Conservation (phyloP, 1,139 yeast species). For the Hemisphaericaspora xylanilytica region DNA sequence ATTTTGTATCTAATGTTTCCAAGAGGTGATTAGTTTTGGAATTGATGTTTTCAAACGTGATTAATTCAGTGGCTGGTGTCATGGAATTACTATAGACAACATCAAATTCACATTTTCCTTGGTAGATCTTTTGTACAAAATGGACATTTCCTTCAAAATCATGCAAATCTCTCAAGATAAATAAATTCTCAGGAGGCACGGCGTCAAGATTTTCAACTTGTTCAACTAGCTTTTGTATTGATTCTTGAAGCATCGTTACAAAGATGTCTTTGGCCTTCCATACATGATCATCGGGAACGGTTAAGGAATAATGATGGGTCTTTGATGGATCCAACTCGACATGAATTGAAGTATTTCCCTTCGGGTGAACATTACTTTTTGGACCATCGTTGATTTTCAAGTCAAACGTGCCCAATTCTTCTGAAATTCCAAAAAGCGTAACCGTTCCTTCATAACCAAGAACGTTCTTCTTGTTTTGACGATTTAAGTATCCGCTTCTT, state of each 20-base stretch:
- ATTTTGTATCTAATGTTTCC: constrained; percentile 51
- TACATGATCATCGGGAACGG: constrained; percentile 66
- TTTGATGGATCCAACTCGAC: constrained; percentile 50
- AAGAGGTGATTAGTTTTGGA: constrained; percentile 36
- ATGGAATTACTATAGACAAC: constrained; percentile 53
- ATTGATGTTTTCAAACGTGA: constrained; percentile 43
- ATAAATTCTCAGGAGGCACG: constrained; percentile 50
- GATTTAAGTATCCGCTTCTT: constrained; percentile 32
- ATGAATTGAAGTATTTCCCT: constrained; percentile 24
- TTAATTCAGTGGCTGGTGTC: constrained; percentile 38
- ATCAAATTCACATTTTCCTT: constrained; percentile 77
- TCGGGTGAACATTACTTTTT: constrained; percentile 42
- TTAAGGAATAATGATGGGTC: constrained; percentile 65
- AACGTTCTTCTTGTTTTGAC: constrained; percentile 25
- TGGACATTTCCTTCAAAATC: constrained; percentile 76
- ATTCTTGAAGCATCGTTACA: constrained; percentile 66
- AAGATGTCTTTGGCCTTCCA: constrained; percentile 85
- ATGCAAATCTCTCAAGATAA: constrained; percentile 58
- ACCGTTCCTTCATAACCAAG: constrained; percentile 37
- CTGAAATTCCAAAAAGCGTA: constrained; percentile 51
- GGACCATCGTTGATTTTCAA: constrained; percentile 51
- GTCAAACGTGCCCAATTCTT: constrained; percentile 54
- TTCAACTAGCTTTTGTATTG: constrained; percentile 50
- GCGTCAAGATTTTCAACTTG: constrained; percentile 26
- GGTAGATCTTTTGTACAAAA: constrained; percentile 69